Evolutionary conservation across 2,329 filamentous ascomycete genomes (phyloP).

Genomic region (Paecilomyces variotii): DNA sequence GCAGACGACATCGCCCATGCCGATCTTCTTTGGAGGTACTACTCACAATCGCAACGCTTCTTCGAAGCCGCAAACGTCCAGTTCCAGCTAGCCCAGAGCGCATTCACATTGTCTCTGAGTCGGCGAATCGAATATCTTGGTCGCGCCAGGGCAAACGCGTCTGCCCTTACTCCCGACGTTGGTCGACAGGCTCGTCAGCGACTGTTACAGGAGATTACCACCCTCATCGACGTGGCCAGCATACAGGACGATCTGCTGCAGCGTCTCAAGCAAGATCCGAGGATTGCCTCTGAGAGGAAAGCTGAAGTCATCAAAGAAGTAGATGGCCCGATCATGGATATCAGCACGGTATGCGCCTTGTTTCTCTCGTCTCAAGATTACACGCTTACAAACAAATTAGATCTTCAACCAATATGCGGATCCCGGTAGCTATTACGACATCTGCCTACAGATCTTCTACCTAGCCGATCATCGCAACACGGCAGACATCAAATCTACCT

Average conservation of each 20-base stretch:
- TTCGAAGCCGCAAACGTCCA: constrained; percentile 86
- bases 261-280: constrained; percentile 62
- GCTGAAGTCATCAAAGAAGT: constrained; percentile 58
- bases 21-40: constrained; percentile 88
- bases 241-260: constrained; percentile 89
- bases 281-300: constrained; percentile 58
- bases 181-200: constrained; percentile 75
- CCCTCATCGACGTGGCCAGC: constrained; percentile 83
- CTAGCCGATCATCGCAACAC: constrained; percentile 84
- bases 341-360: constrained; percentile 60
- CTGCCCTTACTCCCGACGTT: constrained; percentile 68
- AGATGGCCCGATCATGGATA: constrained; percentile 66
- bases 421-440: constrained; percentile 83
- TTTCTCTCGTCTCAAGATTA: not conserved
- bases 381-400: constrained; percentile 33
- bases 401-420: constrained; percentile 93
- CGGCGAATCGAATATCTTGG: constrained; percentile 84
- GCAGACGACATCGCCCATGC: constrained; percentile 66
- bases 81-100: constrained; percentile 71
- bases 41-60: constrained; percentile 74
- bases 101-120: constrained; percentile 70
- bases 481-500: constrained; percentile 74
- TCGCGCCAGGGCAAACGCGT: constrained; percentile 85
- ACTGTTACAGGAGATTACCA: constrained; percentile 73
- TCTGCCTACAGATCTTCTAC: constrained; percentile 88